A percentile compares a stretch with the other conserved stretches of the same genome.
These are phyloP conservation scores for Cucurbita ficifolia DNA, from an alignment of 306 rosid genomes.

Conservation along the genomic window DNA sequence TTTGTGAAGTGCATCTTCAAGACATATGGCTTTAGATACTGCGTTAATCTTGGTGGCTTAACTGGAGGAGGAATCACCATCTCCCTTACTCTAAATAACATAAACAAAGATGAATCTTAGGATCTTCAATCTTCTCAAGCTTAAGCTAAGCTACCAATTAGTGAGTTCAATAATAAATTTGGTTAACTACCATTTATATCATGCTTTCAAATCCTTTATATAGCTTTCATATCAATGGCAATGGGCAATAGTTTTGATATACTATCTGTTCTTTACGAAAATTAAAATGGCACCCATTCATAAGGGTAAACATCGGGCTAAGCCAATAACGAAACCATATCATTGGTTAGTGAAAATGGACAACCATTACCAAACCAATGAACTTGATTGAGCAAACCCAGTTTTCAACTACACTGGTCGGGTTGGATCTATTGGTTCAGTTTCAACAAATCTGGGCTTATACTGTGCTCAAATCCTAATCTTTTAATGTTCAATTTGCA, in stretches of 20 bases:
- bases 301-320: not conserved
- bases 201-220: not conserved
- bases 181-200: not conserved
- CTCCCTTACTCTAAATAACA: not conserved
- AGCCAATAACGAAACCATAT: not conserved
- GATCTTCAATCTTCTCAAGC: not conserved
- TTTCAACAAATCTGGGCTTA: not conserved
- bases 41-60: constrained; percentile 39
- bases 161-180: not conserved
- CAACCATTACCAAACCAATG: not conserved
- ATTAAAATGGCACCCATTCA: not conserved
- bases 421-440: not conserved
- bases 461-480: not conserved
- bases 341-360: not conserved
- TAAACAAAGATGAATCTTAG: not conserved
- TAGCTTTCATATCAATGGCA: not conserved
- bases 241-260: not conserved
- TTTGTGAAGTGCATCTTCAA: constrained; percentile 85
- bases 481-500: not conserved
- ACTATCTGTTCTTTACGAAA: not conserved
- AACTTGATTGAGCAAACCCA: not conserved
- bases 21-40: constrained; percentile 71
- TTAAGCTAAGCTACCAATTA: not conserved
- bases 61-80: constrained; percentile 70
- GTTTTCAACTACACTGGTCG: not conserved